Conservation (phyloP, 2,329 filamentous ascomycete species). For the Incumbomyces lentus region DNA sequence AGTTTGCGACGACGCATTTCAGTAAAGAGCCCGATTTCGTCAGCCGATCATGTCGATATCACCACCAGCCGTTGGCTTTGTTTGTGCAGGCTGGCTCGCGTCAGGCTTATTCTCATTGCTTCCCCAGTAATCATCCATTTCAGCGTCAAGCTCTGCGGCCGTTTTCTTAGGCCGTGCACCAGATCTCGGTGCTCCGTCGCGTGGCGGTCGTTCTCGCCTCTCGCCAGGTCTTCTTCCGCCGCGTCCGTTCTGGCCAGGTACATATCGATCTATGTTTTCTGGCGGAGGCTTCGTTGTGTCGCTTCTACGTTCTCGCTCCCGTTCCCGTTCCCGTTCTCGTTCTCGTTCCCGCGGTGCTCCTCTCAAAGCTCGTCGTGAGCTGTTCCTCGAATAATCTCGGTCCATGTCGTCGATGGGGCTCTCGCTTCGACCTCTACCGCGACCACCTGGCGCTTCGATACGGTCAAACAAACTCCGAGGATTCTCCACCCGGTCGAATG, state of each 20-base stretch:
- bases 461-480: constrained; percentile 57
- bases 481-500: constrained; percentile 41
- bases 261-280: constrained; percentile 67
- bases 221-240: constrained; percentile 38
- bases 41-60: constrained; percentile 65
- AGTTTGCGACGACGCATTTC: too few relatives aligned
- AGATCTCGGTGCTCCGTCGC: constrained; percentile 20
- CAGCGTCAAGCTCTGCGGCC: constrained; percentile 83
- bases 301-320: constrained; percentile 37
- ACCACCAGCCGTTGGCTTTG: constrained; percentile 26
- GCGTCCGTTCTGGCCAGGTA: constrained; percentile 48
- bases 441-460: constrained; percentile 38
- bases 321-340: too few relatives aligned
- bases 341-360: constrained; percentile 22
- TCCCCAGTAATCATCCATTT: constrained; percentile 87
- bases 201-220: constrained; percentile 30
- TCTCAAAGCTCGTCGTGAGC: constrained; percentile 29
- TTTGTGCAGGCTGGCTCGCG: constrained; percentile 25
- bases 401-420: constrained; percentile 30
- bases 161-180: constrained; percentile 67
- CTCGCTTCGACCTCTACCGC: constrained; percentile 31
- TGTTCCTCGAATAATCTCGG: constrained; percentile 33
- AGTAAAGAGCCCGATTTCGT: constrained; percentile 3
- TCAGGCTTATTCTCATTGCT: constrained; percentile 19
- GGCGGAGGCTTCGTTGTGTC: constrained; percentile 46